Conservation (phyloP, 2,329 filamentous ascomycete species). For the Fusarium stilboides region DNA sequence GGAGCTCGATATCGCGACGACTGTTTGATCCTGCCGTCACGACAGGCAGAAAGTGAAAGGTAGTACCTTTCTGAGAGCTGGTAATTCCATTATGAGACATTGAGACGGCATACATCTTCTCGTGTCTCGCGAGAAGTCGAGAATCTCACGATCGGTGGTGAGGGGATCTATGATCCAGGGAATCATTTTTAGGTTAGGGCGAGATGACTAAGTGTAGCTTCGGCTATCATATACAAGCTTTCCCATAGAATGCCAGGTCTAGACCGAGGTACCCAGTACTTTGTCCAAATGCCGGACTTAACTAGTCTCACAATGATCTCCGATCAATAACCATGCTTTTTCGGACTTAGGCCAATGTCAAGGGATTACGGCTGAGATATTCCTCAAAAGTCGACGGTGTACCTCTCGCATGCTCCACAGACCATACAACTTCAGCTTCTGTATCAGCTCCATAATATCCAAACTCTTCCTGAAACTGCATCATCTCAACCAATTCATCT, state of each 20-base stretch:
- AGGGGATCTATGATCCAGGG: background rate
- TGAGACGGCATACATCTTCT: background rate
- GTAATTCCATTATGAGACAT: rapidly evolving
- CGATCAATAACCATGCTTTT: background rate
- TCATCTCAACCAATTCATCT: background rate
- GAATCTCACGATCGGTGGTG: background rate
- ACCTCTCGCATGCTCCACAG: background rate
- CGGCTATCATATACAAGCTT: background rate
- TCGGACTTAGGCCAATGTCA: background rate
- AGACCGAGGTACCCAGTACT: background rate
- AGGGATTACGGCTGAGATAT: background rate
- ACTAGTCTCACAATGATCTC: background rate
- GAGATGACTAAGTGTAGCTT: background rate
- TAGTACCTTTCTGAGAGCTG: rapidly evolving
- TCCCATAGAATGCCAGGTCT: background rate
- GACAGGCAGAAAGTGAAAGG: constrained; percentile 3
- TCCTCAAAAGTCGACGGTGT: background rate
- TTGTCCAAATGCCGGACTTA: background rate
- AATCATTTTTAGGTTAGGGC: background rate
- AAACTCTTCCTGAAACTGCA: background rate
- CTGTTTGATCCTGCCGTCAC: background rate
- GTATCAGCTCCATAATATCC: background rate
- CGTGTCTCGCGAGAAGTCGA: too few relatives aligned
- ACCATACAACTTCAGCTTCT: background rate
- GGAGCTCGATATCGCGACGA: constrained; percentile 20